Evolutionary conservation across 768 basidiomycete species (phyloP), one percentile per base, ranked within the genome.

Genomic region (Amanita inopinata): DNA sequence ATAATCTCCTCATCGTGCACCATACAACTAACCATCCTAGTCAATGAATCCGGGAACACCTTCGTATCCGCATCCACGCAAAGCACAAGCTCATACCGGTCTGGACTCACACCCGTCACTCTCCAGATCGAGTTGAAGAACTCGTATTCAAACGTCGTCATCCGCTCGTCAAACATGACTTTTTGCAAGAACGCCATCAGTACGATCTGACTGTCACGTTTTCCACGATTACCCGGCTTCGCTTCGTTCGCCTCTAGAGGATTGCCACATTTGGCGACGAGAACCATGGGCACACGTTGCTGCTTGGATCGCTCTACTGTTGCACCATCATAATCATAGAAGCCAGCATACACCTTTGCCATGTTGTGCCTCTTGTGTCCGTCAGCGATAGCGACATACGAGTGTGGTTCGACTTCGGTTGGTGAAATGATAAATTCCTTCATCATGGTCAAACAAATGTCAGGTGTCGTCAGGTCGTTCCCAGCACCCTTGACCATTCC

Each of bases 281-380:
- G 74, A 24, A 98, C 79, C 55, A 99, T 84, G 14, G 96, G 96
- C 1, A 97, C 89, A 23, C 90, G 83, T 59, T 99, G 96, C 59
- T 98, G 96, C 65, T 98, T 99, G 40, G 80, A 83, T 22, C 71
- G 66, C 62, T 98, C 96, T 18, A 85, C 73, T 2, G 93, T 94
- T 31, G 81, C 73, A 55, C 91, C 75, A 56, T 97, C 91, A 62
- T 98, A 99, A 48, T 81, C 77, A 61, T 99, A 98, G 69, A 89
- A 99, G 8, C 96, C 96, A 27, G 96, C 93, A 55, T 85, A 97
- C 30, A 98, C 92, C 64, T 93, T 92, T 30, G 92, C 94, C 92
- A 94, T 96, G 60, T 99, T 99, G 70, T 98, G 96, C 25, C 91
- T 76, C 65, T 96, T 98, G 71, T 98, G 93, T n/a, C 96, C 96